Evolutionary conservation across 768 basidiomycete species (phyloP), one percentile per base, ranked within the genome.

Genomic region (Strobilomyces dryophilus): DNA sequence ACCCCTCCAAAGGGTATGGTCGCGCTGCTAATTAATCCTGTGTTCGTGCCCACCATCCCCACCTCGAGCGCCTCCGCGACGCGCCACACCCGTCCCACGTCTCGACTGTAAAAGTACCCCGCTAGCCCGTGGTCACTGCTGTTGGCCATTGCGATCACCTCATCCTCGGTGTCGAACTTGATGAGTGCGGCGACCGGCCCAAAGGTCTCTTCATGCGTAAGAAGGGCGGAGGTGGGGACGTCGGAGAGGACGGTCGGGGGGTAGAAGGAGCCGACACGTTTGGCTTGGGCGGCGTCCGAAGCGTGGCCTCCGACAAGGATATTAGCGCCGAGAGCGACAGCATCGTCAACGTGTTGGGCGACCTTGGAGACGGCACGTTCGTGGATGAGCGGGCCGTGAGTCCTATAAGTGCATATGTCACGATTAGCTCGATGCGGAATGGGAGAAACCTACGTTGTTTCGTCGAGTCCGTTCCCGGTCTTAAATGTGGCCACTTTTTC

Each of bases 321-420:
- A 69, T 87, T 87, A 1, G 94, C 97, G 31, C 97, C 97, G 50
- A 82, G 83, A 31, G 78, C 62, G 48, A 95, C 75, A 9, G 95
- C 97, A 60, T 98, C 93, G 26, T 91, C 79, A 55, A 99, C 83
- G 71, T 99, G 97, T 43, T 76, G 73, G 47, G 80, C 73, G 17
- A 95, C 92, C 71, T 99, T 99, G 61, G 87, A 81, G 47, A 94
- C 74, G 0, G 94, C 94, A 21, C 84, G 84, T 15, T 71, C 70
- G 71, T 98, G 95, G 55, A 99, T 97, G 45, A 99, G 78, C 14
- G 97, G 97, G 0, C 97, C 97, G 60, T 98, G 95, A 0, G 95
- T 98, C 40, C 89, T 91, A 57, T 36, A 54, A 1, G 34, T 4
- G 21, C 6, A 5, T 21, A 20, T 26, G 1, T 49, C 26, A 32